Percentiles rank a stretch among this genome's conserved stretches.
Conservation (phyloP, 163 green algal species). For the Chlorella variabilis region DNA sequence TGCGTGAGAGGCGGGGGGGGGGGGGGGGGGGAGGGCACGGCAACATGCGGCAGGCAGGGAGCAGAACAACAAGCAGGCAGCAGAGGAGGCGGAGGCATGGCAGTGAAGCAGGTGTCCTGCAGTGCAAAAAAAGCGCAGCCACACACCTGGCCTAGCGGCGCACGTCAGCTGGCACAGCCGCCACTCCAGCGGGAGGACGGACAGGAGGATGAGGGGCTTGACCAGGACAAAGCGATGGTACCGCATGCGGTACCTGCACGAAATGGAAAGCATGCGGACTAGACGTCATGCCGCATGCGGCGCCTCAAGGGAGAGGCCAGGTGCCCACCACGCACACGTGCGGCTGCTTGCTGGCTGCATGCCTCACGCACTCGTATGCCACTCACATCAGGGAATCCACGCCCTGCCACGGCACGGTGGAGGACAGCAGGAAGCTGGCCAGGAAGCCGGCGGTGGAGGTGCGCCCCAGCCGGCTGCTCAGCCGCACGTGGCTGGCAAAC, state of each 20-base stretch:
- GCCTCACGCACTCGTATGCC: no score
- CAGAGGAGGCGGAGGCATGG: no score
- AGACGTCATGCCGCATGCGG: no score
- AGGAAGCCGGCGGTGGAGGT: not conserved
- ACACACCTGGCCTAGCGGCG: not conserved
- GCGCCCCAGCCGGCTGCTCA: not conserved
- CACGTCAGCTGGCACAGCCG: not conserved
- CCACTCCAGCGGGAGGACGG: not conserved
- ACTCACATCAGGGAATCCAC: constrained; percentile 8
- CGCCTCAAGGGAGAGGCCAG: no score
- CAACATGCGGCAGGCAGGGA: no score
- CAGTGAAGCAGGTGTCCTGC: no score
- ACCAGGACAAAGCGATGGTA: not conserved
- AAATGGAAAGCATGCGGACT: not conserved
- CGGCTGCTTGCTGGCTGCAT: no score
- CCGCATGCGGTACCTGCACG: constrained; percentile 11
- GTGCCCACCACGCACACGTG: no score
- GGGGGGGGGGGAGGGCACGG: no score
- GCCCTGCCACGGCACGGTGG: constrained; percentile 10
- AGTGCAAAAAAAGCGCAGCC: no score
- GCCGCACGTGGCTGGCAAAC: not conserved
- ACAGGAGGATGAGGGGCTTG: not conserved
- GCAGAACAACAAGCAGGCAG: no score
- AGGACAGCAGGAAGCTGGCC: not conserved
- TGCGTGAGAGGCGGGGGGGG: no score